These are phyloP conservation scores for Plectosphaerella sp. DNA, from an alignment of 2,329 filamentous ascomycete genomes.

Conservation along the genomic window DNA sequence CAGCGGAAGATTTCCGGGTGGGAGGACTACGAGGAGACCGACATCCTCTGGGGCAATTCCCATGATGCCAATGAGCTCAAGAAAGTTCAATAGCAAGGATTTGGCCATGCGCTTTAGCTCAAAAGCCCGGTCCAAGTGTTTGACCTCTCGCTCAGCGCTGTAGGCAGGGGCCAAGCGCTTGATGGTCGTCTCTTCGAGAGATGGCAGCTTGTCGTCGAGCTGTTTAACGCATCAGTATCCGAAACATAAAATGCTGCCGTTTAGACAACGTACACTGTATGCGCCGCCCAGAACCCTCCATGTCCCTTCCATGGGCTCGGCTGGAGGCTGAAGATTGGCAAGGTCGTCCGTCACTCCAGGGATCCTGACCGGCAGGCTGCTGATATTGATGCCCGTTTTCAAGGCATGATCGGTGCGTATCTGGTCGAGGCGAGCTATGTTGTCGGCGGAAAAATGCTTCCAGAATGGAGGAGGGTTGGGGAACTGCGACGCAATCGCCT, in stretches of 20 bases:
- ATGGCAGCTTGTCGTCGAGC: slow-evolving; percentile 58
- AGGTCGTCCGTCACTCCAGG: slow-evolving; percentile 65
- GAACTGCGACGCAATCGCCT: slow-evolving; percentile 60
- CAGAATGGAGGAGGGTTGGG: slow-evolving; percentile 88
- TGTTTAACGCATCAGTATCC: slow-evolving; percentile 16
- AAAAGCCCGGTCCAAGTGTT: slow-evolving; percentile 58
- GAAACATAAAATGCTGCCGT: not conserved
- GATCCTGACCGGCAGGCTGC: slow-evolving; percentile 22
- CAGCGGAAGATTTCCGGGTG: not conserved
- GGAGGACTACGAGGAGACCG: slow-evolving; percentile 7
- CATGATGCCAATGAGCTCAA: slow-evolving; percentile 74
- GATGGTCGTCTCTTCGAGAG: slow-evolving; percentile 67
- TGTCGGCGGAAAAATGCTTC: slow-evolving; percentile 78
- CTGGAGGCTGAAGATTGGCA: slow-evolving; percentile 74
- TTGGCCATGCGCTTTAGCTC: slow-evolving; percentile 77
- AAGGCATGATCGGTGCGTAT: slow-evolving; percentile 35
- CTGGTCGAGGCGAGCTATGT: slow-evolving; percentile 52
- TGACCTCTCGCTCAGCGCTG: slow-evolving; percentile 41
- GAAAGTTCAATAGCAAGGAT: slow-evolving; percentile 80
- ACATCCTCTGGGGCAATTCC: slow-evolving; percentile 58
- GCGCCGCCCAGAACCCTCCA: slow-evolving; percentile 72
- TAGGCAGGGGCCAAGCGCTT: slow-evolving; percentile 34
- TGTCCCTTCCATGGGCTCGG: slow-evolving; percentile 63
- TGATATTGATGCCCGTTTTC: slow-evolving; percentile 15
- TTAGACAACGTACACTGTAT: slow-evolving; percentile 42